A percentile compares a stretch with the other conserved stretches of the same genome.
Conservation (phyloP, 1,284 basidiomycete species). For the Ganoderma meredithae region DNA sequence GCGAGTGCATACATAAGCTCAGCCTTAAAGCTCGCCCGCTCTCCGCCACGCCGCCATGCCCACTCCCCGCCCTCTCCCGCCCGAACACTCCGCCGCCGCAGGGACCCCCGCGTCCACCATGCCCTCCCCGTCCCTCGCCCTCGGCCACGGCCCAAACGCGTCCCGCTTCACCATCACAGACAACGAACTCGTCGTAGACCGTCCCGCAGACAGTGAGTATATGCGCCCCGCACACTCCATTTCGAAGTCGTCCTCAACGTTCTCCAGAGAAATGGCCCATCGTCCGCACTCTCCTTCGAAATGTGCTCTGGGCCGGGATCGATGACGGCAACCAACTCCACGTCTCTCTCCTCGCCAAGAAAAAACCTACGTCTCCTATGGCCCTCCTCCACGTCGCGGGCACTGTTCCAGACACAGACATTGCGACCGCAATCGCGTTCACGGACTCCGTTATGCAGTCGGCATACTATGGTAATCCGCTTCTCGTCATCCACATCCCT, state of each 20-base stretch:
- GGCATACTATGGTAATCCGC: slow-evolving; percentile 66
- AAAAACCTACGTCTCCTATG: slow-evolving; percentile 46
- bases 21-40: not conserved
- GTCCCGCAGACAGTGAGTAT: slow-evolving; percentile 36
- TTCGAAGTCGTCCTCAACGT: not conserved
- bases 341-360: slow-evolving; percentile 53
- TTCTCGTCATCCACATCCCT: slow-evolving; percentile 19
- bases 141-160: slow-evolving; percentile 28
- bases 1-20: slow-evolving; percentile 2
- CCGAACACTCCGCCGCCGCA: not conserved
- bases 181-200: slow-evolving; percentile 41
- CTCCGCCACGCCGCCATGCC: not conserved
- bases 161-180: slow-evolving; percentile 42
- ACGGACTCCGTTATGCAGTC: slow-evolving; percentile 59
- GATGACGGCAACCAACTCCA: slow-evolving; percentile 46
- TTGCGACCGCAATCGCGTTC: slow-evolving; percentile 59
- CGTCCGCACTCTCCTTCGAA: slow-evolving; percentile 49
- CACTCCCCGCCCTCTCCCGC: not conserved
- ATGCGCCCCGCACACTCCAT: not conserved
- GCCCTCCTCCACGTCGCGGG: slow-evolving; percentile 53
- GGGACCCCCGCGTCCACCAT: slow-evolving; percentile 7
- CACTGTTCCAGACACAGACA: slow-evolving; percentile 46
- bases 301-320: slow-evolving; percentile 59
- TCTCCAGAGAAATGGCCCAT: slow-evolving; percentile 38
- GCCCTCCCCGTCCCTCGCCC: slow-evolving; percentile 30